Evolutionary conservation across 2,329 filamentous ascomycete genomes (phyloP).

Genomic region (Aspergillus fischeri): DNA sequence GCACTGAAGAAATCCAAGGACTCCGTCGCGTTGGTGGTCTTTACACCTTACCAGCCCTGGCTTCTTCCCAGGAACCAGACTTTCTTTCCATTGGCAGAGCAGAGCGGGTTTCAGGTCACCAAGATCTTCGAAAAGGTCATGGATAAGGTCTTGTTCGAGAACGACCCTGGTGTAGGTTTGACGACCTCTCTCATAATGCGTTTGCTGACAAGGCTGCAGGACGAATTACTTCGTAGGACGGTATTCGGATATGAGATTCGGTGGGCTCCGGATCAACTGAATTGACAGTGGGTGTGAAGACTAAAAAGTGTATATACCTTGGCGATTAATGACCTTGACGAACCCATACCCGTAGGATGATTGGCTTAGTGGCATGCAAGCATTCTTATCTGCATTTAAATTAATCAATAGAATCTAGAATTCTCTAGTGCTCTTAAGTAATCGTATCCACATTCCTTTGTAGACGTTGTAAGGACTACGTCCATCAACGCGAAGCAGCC

Average conservation of each 20-base stretch:
- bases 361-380: neutral
- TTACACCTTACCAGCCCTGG: conserved; percentile 93
- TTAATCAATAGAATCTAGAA: neutral
- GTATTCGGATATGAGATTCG: conserved; percentile 73
- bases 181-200: neutral
- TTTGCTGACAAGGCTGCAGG: conserved; percentile 40
- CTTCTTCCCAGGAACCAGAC: conserved; percentile 75
- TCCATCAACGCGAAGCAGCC: neutral
- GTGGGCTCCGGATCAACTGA: conserved; percentile 50
- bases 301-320: neutral
- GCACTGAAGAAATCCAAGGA: conserved; percentile 56
- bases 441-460: neutral
- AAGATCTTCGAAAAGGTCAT: conserved; percentile 77
- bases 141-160: conserved; percentile 83
- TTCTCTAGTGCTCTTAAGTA: neutral
- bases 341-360: neutral
- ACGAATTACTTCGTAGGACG: conserved; percentile 74
- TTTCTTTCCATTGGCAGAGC: conserved; percentile 75
- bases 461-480: no score
- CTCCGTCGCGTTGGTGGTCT: conserved; percentile 77
- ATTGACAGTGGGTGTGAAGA: conserved; percentile 10
- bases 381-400: neutral
- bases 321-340: neutral
- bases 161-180: conserved; percentile 67
- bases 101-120: conserved; percentile 68